These are phyloP conservation scores for Exophiala spinifera DNA, from an alignment of 2,329 filamentous ascomycete species.

Conservation along the genomic window DNA sequence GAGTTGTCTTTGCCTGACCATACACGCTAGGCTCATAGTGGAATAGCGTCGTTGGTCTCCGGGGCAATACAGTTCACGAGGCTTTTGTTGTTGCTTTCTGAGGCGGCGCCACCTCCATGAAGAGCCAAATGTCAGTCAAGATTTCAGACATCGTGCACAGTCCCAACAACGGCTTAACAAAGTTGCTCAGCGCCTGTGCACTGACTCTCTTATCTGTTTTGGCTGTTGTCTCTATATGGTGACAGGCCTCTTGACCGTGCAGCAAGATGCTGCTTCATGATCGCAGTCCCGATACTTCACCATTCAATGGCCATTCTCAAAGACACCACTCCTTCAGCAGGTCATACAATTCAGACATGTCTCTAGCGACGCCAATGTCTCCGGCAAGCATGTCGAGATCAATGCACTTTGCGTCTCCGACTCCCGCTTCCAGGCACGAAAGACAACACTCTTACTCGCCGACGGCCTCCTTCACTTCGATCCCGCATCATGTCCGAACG, in stretches of 20 bases:
- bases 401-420: constrained; percentile 64
- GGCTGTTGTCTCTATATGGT: constrained; percentile 4
- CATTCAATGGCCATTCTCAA: constrained; percentile 63
- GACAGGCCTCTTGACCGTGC: constrained; percentile 4
- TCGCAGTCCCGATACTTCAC: constrained; percentile 24
- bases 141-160: not conserved
- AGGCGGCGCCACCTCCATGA: not conserved
- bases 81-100: not conserved
- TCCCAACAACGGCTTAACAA: not conserved
- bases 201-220: constrained; percentile 3
- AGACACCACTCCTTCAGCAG: constrained; percentile 78
- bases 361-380: constrained; percentile 25
- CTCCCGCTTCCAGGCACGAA: constrained; percentile 53
- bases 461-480: constrained; percentile 45
- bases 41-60: not conserved
- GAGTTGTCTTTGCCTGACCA: no score
- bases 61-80: not conserved
- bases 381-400: constrained; percentile 65
- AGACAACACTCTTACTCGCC: constrained; percentile 69
- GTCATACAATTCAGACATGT: constrained; percentile 55
- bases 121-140: not conserved
- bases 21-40: not conserved
- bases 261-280: constrained; percentile 27
- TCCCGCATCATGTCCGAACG: constrained; percentile 40
- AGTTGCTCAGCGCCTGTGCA: not conserved